Evolutionary conservation across 495 filamentous ascomycete genomes (phyloP), one percentile per base, ranked within the genome.

Genomic region (Rhypophila decipiens): DNA sequence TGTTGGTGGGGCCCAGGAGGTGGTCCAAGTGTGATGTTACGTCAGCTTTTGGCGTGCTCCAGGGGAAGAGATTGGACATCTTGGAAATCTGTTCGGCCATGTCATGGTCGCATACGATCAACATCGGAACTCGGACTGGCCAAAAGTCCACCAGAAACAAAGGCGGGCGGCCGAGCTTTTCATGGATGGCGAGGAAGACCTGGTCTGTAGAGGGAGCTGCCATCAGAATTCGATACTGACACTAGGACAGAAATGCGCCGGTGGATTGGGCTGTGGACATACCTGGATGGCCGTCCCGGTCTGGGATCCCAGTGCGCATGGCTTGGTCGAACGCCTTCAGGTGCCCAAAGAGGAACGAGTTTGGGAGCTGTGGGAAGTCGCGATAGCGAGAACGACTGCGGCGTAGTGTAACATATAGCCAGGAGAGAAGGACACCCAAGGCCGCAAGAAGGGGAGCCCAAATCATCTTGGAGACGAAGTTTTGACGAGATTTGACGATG

Each of bases 41-140:
- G 7, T 68, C 68, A 0, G 63, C 63, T 48, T 79, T 79, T 2
- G 70, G 55, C 8, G 56, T 42, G 41, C 69, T 71, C 50, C 68
- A 74, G 5, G 65, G 67, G 34, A 64, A 69, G 5, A 23, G 15
- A 42, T 66, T 73, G 8, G 69, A 62, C 0, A 57, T 19, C 13
- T 53, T 58, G 0, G 66, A 58, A 2, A 77, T 49, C 42, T 75
- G 70, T 27, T 69, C 64, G 17, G 73, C 70, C 0, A 75, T 39
- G 3, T 71, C 65, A 36, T 78, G 69, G 52, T 66, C 64, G 22
- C 54, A 47, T 18, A 79, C 51, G 10, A 76, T 38, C 8, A 70
- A 39, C 41, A 75, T 51, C 15, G 60, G 51, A 4, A 42, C 47
- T 11, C 38, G 38, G 7, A 63, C 50, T 1, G 72, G 71, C 8